phyloP scores from a whole-genome alignment of 2,329 filamentous ascomycete genomes.

The Sarocladium kiliense region DNA sequence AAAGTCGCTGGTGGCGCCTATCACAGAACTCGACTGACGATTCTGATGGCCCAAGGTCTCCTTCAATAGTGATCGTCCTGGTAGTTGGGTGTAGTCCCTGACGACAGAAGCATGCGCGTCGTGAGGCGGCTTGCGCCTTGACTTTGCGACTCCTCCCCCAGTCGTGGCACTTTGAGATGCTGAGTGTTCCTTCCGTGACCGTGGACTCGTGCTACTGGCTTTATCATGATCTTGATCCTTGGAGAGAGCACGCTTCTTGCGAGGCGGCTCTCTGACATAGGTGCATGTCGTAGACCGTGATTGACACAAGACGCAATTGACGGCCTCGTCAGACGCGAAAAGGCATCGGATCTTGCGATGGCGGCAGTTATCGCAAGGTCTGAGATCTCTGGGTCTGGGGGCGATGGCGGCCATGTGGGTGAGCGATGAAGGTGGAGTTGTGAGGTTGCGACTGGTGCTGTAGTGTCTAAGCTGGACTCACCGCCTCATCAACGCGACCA shows the following conservation, averaged over 20 bases:
- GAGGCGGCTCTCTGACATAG: conserved; percentile 11
- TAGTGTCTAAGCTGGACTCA: background rate
- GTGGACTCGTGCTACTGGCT: background rate
- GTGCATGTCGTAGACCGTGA: conserved; percentile 12
- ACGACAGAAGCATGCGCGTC: conserved; percentile 7
- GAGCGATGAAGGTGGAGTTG: background rate
- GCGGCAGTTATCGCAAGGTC: conserved; percentile 16
- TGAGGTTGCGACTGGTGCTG: background rate
- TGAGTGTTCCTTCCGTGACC: conserved; percentile 1
- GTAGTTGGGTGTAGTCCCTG: conserved; percentile 11
- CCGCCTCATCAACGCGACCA: background rate
- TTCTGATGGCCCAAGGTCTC: conserved; percentile 14
- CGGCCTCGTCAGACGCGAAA: conserved; percentile 11
- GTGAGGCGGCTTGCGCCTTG: conserved; percentile 1
- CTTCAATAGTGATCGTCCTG: conserved; percentile 12
- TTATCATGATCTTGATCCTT: conserved; percentile 1
- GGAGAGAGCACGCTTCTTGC: conserved; percentile 13
- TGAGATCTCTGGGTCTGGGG: background rate
- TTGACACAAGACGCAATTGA: conserved; percentile 12
- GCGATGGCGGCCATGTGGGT: background rate
- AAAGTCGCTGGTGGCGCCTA: conserved; percentile 12
- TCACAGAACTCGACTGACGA: conserved; percentile 12
- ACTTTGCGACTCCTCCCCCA: background rate
- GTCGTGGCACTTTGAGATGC: background rate
- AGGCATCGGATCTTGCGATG: conserved; percentile 15